Base-by-base conservation (phyloP, 805 yeast genomes). In the Wickerhamomyces ciferrii region DNA sequence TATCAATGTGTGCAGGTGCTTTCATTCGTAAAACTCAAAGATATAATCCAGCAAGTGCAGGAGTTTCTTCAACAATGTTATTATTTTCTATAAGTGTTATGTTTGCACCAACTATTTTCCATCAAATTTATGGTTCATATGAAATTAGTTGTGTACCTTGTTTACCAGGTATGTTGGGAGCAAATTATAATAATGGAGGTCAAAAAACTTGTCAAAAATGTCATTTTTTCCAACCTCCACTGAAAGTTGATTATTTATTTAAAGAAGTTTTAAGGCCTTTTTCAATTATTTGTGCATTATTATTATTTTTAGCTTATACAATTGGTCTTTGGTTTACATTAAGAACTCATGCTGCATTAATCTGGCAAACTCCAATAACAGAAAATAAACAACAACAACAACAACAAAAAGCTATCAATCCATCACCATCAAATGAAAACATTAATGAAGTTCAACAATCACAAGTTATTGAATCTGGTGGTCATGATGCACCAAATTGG, bases 401-500 rank as follows among this genome's bases (percentile, higher is more conserved):
- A 14, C 17, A 11, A 20, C 40, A 15, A 32, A 47, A 39, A 39
- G 46, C 15, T 39, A 43, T 19, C 32, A 37, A 9, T 17, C 43
- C 23, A 6, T 36, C 53, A 13, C 48, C 41, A 14, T 47, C 54
- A 13, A 44, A 40, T 31, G 55, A 55, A 34, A 44, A 46, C 46
- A 51, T 34, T 17, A 29, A 23, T 21, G 38, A 42, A 17, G 25
- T 24, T 18, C 48, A 42, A 20, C 45, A 43, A 17, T 39, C 48
- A 41, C 48, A 44, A 38, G 46, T 36, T 4, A 43, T 35, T 10
- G 55, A 54, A 41, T 49, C 54, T 35, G 51, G 85, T 5, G 95
- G 96, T 1, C 97, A 92, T 56, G 97, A 90, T 63, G 95, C 97
- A 0, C 98, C 99, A 41, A 94, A 94, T 62, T 94, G 99, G 99